Conservation (phyloP, 2,329 filamentous ascomycete species). For the Calonectria henricotiae region DNA sequence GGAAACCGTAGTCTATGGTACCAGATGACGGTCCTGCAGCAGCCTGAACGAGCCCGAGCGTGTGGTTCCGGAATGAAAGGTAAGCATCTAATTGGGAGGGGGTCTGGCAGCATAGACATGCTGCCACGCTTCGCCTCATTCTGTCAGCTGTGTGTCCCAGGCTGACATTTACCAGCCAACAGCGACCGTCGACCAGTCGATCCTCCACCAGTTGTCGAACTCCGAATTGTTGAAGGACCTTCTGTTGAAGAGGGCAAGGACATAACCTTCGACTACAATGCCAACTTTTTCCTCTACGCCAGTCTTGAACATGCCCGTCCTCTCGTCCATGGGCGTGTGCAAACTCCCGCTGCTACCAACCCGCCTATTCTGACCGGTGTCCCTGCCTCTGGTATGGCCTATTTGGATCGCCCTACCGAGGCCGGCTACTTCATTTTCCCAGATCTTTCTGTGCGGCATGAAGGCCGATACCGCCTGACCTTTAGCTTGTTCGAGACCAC, state of each 20-base stretch:
- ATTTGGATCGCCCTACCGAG: conserved; percentile 87
- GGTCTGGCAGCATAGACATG: background rate
- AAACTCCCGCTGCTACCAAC: conserved; percentile 76
- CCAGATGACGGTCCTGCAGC: conserved; percentile 88
- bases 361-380: conserved; percentile 93
- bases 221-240: conserved; percentile 85
- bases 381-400: conserved; percentile 95
- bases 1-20: conserved; percentile 87
- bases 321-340: conserved; percentile 85
- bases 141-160: conserved; percentile 1
- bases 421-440: conserved; percentile 98
- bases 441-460: conserved; percentile 94
- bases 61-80: conserved; percentile 97
- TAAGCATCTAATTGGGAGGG: conserved; percentile 63
- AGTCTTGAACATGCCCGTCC: conserved; percentile 90
- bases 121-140: background rate
- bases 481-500: conserved; percentile 96
- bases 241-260: conserved; percentile 76
- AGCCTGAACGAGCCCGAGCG: conserved; percentile 93
- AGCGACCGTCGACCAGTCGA: conserved; percentile 91
- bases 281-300: conserved; percentile 97
- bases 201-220: conserved; percentile 92
- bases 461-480: conserved; percentile 91
- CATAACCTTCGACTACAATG: conserved; percentile 92
- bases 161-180: conserved; percentile 56